Conservation (phyloP, 352 stramenopile genomes). For the Phytophthora ramorum region DNA sequence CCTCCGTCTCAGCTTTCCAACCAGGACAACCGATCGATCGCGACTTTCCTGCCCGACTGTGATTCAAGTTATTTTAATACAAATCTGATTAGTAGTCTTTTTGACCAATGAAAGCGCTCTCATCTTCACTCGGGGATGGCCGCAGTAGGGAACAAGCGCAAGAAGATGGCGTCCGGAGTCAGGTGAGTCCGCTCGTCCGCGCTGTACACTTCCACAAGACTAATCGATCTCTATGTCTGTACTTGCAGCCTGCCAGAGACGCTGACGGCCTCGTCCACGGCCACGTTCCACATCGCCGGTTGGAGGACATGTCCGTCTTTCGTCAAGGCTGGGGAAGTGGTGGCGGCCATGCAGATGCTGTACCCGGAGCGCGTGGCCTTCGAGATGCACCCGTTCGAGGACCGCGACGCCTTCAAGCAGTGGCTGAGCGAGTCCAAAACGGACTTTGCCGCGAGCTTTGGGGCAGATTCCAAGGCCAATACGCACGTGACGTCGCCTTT, state of each 20-base stretch:
- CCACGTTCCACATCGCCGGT: constrained; percentile 73
- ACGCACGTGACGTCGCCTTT: constrained; percentile 80
- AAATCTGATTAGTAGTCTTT: background rate
- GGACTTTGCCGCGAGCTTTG: constrained; percentile 48
- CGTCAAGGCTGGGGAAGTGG: constrained; percentile 68
- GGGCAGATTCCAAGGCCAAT: constrained; percentile 43
- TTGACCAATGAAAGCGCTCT: background rate
- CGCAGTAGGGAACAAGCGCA: constrained; percentile 33
- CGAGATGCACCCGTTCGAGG: constrained; percentile 58
- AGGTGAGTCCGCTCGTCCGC: constrained; percentile 44
- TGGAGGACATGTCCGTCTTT: constrained; percentile 73
- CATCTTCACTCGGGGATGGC: constrained; percentile 10
- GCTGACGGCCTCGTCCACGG: constrained; percentile 30
- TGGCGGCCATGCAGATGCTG: constrained; percentile 66
- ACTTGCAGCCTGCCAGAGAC: constrained; percentile 49
- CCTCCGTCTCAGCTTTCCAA: no score
- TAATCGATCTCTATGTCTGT: background rate
- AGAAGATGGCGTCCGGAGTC: constrained; percentile 55
- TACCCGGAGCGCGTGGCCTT: constrained; percentile 60
- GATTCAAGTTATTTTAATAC: no score
- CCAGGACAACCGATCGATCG: no score
- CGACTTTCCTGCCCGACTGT: no score
- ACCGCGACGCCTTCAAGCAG: constrained; percentile 61
- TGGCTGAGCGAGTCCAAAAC: constrained; percentile 55
- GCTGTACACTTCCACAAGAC: background rate